Evolutionary conservation across 2,329 filamentous ascomycete genomes (phyloP).

Genomic region (Diaporthe citrichinensis): DNA sequence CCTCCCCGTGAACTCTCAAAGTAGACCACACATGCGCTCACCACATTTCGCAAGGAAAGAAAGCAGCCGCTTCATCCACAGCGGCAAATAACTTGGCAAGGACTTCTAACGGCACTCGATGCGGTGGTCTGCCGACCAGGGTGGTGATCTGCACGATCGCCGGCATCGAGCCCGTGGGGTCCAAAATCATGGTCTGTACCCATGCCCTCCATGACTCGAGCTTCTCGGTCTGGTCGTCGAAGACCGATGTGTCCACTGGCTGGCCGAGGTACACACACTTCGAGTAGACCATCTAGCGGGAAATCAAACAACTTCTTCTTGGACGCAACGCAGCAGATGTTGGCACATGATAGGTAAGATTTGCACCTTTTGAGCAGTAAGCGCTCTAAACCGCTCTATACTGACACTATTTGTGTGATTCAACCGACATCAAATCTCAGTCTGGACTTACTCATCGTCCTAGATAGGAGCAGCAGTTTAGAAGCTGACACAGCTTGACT

Average conservation of each 20-base stretch:
- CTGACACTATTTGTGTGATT: too few relatives aligned
- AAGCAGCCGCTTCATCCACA: background rate
- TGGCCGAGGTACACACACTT: slow-evolving; percentile 51
- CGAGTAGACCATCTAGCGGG: slow-evolving; percentile 50
- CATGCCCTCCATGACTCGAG: slow-evolving; percentile 56
- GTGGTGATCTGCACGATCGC: slow-evolving; percentile 74
- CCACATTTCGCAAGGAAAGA: background rate
- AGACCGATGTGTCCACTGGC: slow-evolving; percentile 49
- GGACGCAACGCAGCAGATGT: too few relatives aligned
- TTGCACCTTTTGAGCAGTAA: background rate
- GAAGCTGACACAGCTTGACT: background rate
- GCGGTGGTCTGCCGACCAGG: slow-evolving; percentile 67
- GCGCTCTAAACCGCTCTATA: background rate
- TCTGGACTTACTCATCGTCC: background rate
- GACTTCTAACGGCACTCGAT: background rate
- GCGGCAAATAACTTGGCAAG: background rate
- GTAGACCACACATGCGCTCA: background rate
- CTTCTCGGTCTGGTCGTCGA: slow-evolving; percentile 50
- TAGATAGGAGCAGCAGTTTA: background rate
- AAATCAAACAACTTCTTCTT: too few relatives aligned
- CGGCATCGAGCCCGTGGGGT: slow-evolving; percentile 58
- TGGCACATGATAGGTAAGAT: background rate
- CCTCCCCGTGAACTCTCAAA: background rate
- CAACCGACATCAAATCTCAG: background rate
- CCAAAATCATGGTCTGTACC: slow-evolving; percentile 59